Conservation (phyloP, 2,329 filamentous ascomycete species). For the Malbranchea cinnamomea region DNA sequence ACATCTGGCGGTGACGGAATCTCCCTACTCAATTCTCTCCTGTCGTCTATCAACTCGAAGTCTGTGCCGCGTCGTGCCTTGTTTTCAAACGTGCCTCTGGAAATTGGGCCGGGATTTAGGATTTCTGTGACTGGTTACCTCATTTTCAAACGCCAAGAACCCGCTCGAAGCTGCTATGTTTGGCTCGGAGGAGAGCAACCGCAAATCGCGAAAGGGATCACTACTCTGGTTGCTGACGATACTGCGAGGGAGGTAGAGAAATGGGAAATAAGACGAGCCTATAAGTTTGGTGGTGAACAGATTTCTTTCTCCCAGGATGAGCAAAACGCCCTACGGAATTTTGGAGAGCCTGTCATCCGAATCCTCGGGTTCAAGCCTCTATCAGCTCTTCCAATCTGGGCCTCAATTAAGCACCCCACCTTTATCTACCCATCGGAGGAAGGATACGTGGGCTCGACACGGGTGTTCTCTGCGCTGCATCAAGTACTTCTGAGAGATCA, state of each 20-base stretch:
- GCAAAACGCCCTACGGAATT: constrained; percentile 59
- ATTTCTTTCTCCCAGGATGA: constrained; percentile 78
- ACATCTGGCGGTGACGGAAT: constrained; percentile 60
- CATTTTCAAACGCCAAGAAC: constrained; percentile 67
- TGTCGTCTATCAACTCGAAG: constrained; percentile 82
- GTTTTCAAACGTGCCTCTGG: constrained; percentile 75
- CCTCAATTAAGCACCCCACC: constrained; percentile 67
- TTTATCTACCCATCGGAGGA: constrained; percentile 94
- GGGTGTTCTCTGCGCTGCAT: constrained; percentile 82
- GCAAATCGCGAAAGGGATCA: constrained; percentile 63
- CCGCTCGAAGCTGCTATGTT: constrained; percentile 70
- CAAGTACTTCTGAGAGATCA: constrained; percentile 67
- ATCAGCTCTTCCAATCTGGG: constrained; percentile 62
- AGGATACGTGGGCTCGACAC: constrained; percentile 75
- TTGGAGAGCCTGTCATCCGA: constrained; percentile 68
- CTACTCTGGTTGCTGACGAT: constrained; percentile 62
- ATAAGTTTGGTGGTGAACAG: constrained; percentile 87
- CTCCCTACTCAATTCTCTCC: constrained; percentile 59
- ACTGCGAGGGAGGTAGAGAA: constrained; percentile 65
- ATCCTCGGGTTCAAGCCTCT: constrained; percentile 90
- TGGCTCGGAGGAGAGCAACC: constrained; percentile 76
- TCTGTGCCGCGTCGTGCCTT: constrained; percentile 71
- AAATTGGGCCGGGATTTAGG: constrained; percentile 67
- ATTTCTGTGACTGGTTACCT: constrained; percentile 94
- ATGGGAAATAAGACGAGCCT: constrained; percentile 72